These are phyloP conservation scores for Tuber brumale DNA, from an alignment of 495 filamentous ascomycete species.

Conservation along the genomic window DNA sequence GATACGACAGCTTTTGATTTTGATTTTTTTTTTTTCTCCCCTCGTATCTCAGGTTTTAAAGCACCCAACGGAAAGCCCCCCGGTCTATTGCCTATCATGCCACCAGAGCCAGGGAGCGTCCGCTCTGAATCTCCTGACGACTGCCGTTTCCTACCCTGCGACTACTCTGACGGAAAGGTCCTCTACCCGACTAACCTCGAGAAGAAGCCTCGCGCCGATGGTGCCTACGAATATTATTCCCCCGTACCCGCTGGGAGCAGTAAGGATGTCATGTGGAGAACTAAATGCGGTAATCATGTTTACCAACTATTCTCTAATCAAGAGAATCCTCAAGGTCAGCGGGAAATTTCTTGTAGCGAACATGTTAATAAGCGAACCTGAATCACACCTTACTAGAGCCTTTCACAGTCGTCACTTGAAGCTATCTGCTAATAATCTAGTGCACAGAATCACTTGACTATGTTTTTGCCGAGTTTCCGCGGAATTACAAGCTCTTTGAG, in stretches of 20 bases:
- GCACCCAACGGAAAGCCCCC: not conserved
- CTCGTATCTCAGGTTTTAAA: not conserved
- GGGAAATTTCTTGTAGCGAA: not conserved
- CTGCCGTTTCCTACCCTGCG: not conserved
- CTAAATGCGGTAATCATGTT: constrained; percentile 28
- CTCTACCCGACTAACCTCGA: constrained; percentile 21
- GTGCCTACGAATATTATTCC: constrained; percentile 33
- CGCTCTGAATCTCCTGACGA: not conserved
- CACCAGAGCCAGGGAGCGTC: not conserved
- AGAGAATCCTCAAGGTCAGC: not conserved
- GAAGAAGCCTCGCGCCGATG: constrained; percentile 26
- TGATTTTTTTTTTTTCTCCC: too few relatives aligned
- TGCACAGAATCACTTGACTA: constrained; percentile 18
- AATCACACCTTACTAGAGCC: not conserved
- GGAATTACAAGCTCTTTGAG: constrained; percentile 33
- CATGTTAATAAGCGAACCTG: not conserved
- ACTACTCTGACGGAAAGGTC: constrained; percentile 21
- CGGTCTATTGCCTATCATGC: not conserved
- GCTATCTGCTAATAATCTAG: not conserved
- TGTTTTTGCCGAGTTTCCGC: constrained; percentile 27
- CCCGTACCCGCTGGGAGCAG: constrained; percentile 8
- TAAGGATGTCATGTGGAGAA: constrained; percentile 30
- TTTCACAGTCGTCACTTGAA: not conserved
- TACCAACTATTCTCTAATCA: not conserved
- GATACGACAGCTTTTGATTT: not conserved